Evolutionary conservation across 768 basidiomycete genomes (phyloP), one percentile per base, ranked within the genome.

Genomic region (Calocybe gangraenosa): DNA sequence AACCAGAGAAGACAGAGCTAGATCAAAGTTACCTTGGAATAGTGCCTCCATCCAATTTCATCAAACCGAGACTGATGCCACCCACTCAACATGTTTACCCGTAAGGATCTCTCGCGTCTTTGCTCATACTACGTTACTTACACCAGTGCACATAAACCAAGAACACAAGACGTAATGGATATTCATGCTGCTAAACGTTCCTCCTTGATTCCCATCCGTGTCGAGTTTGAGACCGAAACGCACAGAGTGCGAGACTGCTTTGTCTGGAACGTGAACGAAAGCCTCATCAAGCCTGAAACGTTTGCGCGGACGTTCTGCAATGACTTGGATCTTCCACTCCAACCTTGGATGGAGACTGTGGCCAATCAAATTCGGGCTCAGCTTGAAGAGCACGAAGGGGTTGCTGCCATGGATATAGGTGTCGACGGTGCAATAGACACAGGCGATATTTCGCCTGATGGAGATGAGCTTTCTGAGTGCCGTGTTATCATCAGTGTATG

Each of bases 181-280:
- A 60, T 61, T 14, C 81, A 88, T 56, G 87, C 89, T 2, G 59
- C 70, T 40, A 67, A 64, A 46, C 63, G 66, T 34, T 59, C 71
- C 0, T 63, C 73, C 0, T 80, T 95, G 25, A 81, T 98, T 10
- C 96, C 96, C 2, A 91, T 99, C 47, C 89, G 91, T 37, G 88
- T 99, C 42, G 94, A 98, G 55, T 82, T 99, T 56, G 94, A 97
- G 60, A 92, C 87, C 9, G 90, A 92, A 9, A 87, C 87, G 0
- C 89, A 90, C 58, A 75, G 94, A 56, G 81, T 99, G 61, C 84
- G 94, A 33, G 96, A 99, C 59, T 87, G 86, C 58, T 98, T 99
- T 63, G 79, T 91, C 9, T 99, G 96, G 96, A 96, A 98, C 57
- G 65, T 93, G 37, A 81, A 91, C 60, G 95, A 98, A 66, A 68